phyloP scores from a whole-genome alignment of 305 asterid genomes.

The Fraxinus sp. region DNA sequence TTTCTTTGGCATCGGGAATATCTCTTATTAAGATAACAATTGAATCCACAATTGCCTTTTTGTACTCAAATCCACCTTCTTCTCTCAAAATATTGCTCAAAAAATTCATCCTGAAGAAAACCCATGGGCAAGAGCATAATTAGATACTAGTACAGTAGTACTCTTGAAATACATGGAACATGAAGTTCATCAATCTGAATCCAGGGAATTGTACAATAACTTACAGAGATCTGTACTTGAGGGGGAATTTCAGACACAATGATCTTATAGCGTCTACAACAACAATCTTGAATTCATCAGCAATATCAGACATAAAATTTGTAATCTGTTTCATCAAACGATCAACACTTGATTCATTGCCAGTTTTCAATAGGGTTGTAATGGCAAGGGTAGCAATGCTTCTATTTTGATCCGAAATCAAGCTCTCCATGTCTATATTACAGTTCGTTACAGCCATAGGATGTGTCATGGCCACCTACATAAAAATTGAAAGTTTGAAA shows the following conservation, averaged over 20 bases:
- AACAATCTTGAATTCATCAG: constrained; percentile 98
- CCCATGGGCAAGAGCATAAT: constrained; percentile 11
- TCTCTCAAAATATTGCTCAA: constrained; percentile 96
- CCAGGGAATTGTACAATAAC: constrained; percentile 34
- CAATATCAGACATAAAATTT: constrained; percentile 97
- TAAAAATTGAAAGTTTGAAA: constrained; percentile 25
- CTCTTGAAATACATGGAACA: constrained; percentile 8
- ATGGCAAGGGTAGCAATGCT: constrained; percentile 99
- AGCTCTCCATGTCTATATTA: constrained; percentile 97
- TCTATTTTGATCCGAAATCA: constrained; percentile 97
- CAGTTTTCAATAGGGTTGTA: constrained; percentile 94
- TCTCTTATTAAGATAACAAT: constrained; percentile 96
- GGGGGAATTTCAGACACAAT: constrained; percentile 94
- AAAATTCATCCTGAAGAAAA: constrained; percentile 80
- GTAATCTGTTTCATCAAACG: constrained; percentile 98
- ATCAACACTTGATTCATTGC: constrained; percentile 96
- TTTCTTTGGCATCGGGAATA: constrained; percentile 98
- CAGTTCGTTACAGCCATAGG: constrained; percentile 97
- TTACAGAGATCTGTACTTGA: constrained; percentile 95
- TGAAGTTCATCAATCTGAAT: constrained; percentile 17
- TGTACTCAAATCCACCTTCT: constrained; percentile 99
- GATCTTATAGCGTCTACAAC: constrained; percentile 99
- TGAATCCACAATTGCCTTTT: constrained; percentile 97
- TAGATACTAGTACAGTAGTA: neutral
- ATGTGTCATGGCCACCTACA: constrained; percentile 98